Evolutionary conservation across 805 yeast genomes (phyloP), one percentile per base, ranked within the genome.

Genomic region (Barnettozyma populi): DNA sequence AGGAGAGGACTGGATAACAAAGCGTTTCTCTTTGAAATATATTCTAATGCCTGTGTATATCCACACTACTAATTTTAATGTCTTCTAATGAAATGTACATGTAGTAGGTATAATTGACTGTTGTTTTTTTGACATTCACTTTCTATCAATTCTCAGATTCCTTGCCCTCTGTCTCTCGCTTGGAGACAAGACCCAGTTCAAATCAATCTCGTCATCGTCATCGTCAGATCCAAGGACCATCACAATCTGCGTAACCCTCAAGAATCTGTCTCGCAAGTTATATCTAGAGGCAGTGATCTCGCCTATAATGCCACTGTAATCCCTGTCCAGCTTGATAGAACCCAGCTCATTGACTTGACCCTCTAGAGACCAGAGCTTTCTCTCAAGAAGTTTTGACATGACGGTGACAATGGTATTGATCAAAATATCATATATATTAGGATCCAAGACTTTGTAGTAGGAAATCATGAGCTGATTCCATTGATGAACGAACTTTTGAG

Each of bases 141-240:
- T 57, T 53, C 63, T 59, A 55, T 61, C 69, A 7, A 82, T 71
- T 57, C 90, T 72, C 49, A 82, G 69, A 10, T 70, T 63, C 56
- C 90, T 73, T 11, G 84, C 82, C 48, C 73, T 76, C 42, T 74
- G 75, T 54, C 94, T 73, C 57, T 90, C 97, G 38, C 75, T 78
- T 3, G 89, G 88, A 9, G 88, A 82, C 52, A 90, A 68, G 1
- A 83, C 82, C 96, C 97, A 90, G 35, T 74, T 75, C 47, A 74
- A 69, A 19, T 67, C 70, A 40, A 75, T 70, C 43, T 73, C 76
- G 18, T 74, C 75, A 48, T 76, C 79, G 45, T 76, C 82, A 50
- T 86, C 90, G 56, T 89, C 97, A 67, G 89, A 75, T 5, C 95
- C 94, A 36, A 90, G 71, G 40, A 89, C 71, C 71, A 88, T 76